Evolutionary conservation across 1,284 basidiomycete species (phyloP).

Genomic region (Takashimella tepidaria): DNA sequence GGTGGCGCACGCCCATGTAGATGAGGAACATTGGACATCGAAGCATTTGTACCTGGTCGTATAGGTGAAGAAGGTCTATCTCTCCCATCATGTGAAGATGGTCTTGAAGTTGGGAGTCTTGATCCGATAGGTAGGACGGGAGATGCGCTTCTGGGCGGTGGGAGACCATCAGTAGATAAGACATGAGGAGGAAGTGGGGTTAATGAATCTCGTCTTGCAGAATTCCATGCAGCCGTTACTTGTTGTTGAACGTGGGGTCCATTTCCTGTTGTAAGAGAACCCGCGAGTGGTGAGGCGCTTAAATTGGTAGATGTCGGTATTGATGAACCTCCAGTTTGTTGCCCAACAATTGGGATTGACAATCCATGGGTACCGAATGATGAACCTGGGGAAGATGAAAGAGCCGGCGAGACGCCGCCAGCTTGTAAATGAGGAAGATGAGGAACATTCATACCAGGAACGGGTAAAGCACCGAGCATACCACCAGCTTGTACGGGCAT

Average conservation of each 20-base stretch:
- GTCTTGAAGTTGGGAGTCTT: conserved; percentile 3
- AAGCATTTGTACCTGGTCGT: not conserved
- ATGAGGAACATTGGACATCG: not conserved
- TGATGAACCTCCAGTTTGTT: conserved; percentile 21
- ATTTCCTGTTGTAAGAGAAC: conserved; percentile 29
- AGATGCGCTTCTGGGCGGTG: not conserved
- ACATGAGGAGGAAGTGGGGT: not conserved
- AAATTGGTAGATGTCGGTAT: conserved; percentile 2
- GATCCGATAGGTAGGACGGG: not conserved
- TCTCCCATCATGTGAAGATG: not conserved
- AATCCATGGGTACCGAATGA: conserved; percentile 13
- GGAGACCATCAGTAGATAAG: not conserved
- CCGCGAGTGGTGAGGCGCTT: conserved; percentile 41
- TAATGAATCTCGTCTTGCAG: not conserved
- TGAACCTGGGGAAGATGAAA: conserved; percentile 12
- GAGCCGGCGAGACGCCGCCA: conserved; percentile 1
- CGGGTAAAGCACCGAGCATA: not conserved
- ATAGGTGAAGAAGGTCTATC: not conserved
- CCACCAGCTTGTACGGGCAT: not conserved
- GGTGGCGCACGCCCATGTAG: conserved; percentile 14
- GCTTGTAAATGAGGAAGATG: not conserved
- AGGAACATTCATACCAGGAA: not conserved
- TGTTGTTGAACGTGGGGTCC: not conserved
- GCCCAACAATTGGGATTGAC: conserved; percentile 20
- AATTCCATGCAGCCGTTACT: not conserved